Percentiles rank a stretch among this genome's conserved stretches.
These are phyloP conservation scores for Xylaria flabelliformis DNA, from an alignment of 495 filamentous ascomycete species.

Conservation along the genomic window DNA sequence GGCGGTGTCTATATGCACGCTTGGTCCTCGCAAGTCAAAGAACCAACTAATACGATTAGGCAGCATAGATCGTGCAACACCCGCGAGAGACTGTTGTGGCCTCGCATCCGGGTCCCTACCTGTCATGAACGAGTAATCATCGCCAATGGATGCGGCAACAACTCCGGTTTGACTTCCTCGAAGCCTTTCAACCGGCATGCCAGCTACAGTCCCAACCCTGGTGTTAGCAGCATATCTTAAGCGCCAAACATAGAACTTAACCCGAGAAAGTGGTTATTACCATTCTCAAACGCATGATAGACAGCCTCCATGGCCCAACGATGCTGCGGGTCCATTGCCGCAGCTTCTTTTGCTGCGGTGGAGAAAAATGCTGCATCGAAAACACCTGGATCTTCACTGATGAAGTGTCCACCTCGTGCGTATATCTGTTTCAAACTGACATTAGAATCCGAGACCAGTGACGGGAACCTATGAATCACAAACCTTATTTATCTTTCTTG, in stretches of 20 bases:
- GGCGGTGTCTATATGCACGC: constrained; percentile 52
- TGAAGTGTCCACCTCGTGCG: neutral
- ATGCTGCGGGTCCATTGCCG: constrained; percentile 3
- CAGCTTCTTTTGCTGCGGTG: neutral
- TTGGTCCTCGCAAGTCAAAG: constrained; percentile 50
- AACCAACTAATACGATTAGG: constrained; percentile 55
- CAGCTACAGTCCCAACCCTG: neutral
- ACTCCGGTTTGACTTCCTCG: neutral
- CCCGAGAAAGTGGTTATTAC: neutral
- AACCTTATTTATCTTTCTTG: neutral
- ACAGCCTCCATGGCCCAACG: neutral
- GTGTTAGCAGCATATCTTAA: too few relatives aligned
- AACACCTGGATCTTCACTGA: neutral
- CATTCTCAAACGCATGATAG: constrained; percentile 2
- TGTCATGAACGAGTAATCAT: neutral
- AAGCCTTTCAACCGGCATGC: neutral
- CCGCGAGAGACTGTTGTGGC: neutral
- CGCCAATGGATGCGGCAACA: neutral
- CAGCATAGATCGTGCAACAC: neutral
- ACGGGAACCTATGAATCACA: neutral
- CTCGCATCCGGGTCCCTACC: neutral
- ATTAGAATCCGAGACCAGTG: neutral
- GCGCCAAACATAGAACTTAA: neutral
- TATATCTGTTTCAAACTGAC: neutral
- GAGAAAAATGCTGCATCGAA: constrained; percentile 15